Evolutionary conservation across 768 basidiomycete species (phyloP), one percentile per base, ranked within the genome.

Genomic region (Obba rivulosa): DNA sequence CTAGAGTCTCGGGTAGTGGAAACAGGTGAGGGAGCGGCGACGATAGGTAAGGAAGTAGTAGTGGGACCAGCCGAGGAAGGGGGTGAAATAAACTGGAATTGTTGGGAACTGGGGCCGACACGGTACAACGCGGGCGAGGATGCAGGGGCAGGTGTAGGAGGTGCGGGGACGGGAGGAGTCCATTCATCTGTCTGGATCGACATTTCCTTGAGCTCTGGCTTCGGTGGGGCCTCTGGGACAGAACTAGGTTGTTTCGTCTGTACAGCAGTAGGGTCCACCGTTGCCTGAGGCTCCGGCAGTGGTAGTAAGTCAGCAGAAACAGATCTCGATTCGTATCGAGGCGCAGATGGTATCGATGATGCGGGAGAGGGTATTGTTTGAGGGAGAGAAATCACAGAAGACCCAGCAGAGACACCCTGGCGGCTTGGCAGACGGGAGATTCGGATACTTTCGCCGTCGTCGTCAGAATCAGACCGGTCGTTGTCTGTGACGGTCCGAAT

Each of bases 131-230:
- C 66, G 23, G 57, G 57, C 54, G 61, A 47, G 48, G 66, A 48
- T 41, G 61, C 49, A 54, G 60, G 61, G 4, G 65, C 61, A 5
- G 61, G 61, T 16, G 60, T 48, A 38, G 59, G 49, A 20, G 66
- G 61, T 2, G 70, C 62, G 1, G 69, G 62, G 11, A 75, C 70
- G 10, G 59, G 48, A 14, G 79, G 79, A 13, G 62, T 67, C 85
- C 83, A 86, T 43, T 76, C 75, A 52, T 92, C 90, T 1, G 89
- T 92, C 68, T 92, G 89, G 28, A 83, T 80, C 3, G 81, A 85
- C 51, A 81, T 86, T 56, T 92, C 89, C 60, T 72, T 81, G 25
- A 79, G 66, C 56, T 87, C 82, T 0, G 81, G 79, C 61, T 81
- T 86, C 10, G 78, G 79, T 41, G 50, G 50, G 10, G 48, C 55